Conservation (phyloP, 2,329 filamentous ascomycete species). For the Fusarium denticulatum region DNA sequence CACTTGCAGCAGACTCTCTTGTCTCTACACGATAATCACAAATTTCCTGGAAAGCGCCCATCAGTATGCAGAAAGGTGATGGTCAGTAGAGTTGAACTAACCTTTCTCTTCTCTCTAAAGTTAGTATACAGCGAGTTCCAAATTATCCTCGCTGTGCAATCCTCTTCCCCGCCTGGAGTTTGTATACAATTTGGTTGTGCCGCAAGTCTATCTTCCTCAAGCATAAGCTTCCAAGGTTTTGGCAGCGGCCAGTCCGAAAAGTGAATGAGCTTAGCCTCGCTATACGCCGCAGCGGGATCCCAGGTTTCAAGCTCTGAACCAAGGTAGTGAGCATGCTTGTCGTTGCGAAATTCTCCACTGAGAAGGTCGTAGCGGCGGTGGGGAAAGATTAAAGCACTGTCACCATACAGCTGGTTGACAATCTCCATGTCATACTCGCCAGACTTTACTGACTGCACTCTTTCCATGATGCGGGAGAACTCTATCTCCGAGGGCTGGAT, state of each 20-base stretch:
- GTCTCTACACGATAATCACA: neutral
- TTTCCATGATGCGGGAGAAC: conserved; percentile 50
- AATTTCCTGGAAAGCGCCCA: rapidly evolving
- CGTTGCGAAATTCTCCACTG: conserved; percentile 68
- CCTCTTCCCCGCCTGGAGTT: conserved; percentile 61
- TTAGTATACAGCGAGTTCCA: conserved; percentile 61
- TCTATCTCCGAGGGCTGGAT: conserved; percentile 66
- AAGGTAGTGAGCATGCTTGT: conserved; percentile 58
- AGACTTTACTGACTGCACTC: conserved; percentile 28
- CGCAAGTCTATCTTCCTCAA: conserved; percentile 2
- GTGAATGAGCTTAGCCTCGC: conserved; percentile 73
- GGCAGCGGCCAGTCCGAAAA: conserved; percentile 78
- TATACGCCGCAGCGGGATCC: conserved; percentile 63
- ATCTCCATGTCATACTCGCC: conserved; percentile 73
- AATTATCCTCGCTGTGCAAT: conserved; percentile 28
- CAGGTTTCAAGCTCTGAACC: conserved; percentile 60
- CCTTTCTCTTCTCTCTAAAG: conserved; percentile 38
- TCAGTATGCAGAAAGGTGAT: rapidly evolving
- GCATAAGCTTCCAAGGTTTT: conserved; percentile 60
- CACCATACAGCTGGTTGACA: conserved; percentile 68
- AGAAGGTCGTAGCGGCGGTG: conserved; percentile 71
- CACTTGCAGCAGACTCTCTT: neutral
- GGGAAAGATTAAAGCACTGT: conserved; percentile 68
- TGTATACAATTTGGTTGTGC: conserved; percentile 51
- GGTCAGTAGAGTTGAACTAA: rapidly evolving